These are phyloP conservation scores for Cercospora berteroae DNA, from an alignment of 2,329 filamentous ascomycete genomes.

Conservation along the genomic window DNA sequence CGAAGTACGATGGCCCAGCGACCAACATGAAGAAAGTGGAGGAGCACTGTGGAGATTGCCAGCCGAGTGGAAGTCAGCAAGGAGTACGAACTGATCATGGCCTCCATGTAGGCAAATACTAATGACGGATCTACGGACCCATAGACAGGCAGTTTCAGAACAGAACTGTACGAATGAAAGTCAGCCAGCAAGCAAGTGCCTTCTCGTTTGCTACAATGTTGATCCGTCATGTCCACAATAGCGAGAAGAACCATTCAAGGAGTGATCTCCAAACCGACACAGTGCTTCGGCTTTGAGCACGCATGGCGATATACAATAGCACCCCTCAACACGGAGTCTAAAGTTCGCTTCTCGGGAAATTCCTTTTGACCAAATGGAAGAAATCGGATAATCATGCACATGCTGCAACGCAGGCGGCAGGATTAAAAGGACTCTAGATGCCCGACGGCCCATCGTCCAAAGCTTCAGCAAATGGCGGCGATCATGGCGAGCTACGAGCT, in stretches of 20 bases:
- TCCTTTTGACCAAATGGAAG: neutral
- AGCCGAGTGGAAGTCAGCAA: neutral
- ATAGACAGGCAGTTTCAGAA: neutral
- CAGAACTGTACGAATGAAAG: neutral
- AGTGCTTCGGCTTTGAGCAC: neutral
- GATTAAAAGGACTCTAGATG: neutral
- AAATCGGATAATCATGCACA: neutral
- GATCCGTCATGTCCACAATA: neutral
- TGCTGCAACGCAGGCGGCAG: neutral
- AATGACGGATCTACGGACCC: neutral
- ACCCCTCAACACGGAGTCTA: neutral
- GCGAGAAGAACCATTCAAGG: neutral
- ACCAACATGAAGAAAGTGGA: neutral
- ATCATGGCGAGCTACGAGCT: neutral
- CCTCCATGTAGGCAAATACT: neutral
- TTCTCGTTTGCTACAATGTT: neutral
- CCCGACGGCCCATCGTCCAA: neutral
- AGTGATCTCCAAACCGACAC: neutral
- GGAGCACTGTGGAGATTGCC: neutral
- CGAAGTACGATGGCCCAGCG: neutral
- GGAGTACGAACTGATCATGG: neutral
- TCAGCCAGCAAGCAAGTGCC: neutral
- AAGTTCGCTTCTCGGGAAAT: neutral
- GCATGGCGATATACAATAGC: neutral
- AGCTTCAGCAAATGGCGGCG: neutral